Conservation (phyloP, 306 rosid genomes). For the Gastrolobium bilobum region DNA sequence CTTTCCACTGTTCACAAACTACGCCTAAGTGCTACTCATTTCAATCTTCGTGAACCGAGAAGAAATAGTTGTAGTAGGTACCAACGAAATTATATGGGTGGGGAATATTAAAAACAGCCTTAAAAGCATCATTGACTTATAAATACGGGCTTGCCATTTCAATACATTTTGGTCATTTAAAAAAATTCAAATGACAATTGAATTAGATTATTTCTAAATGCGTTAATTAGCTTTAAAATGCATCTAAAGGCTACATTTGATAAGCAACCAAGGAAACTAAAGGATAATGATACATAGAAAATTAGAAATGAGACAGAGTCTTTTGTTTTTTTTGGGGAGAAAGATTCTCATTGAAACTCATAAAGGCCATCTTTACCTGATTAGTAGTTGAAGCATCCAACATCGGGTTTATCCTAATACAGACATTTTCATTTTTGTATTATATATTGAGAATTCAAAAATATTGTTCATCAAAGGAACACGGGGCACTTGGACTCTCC, state of each 20-base stretch:
- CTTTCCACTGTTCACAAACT: neutral
- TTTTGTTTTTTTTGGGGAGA: slow-evolving; percentile 32
- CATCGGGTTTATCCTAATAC: slow-evolving; percentile 35
- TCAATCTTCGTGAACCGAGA: slow-evolving; percentile 14
- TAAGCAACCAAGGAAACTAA: slow-evolving; percentile 30
- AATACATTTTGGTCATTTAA: slow-evolving; percentile 17
- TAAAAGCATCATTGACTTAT: slow-evolving; percentile 4
- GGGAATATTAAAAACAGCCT: neutral
- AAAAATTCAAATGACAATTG: neutral
- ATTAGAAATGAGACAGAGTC: slow-evolving; percentile 11
- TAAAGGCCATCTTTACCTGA: slow-evolving; percentile 23
- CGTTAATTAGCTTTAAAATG: slow-evolving; percentile 29
- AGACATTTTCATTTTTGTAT: slow-evolving; percentile 12
- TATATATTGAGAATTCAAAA: neutral
- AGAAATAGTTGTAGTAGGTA: slow-evolving; percentile 33
- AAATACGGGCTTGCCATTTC: neutral
- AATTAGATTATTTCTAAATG: slow-evolving; percentile 13
- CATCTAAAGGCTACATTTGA: slow-evolving; percentile 34
- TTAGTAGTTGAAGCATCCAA: slow-evolving; percentile 53
- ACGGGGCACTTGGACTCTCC: neutral
- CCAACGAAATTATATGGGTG: slow-evolving; percentile 4
- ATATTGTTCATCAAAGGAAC: slow-evolving; percentile 21
- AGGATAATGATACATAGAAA: slow-evolving; percentile 38
- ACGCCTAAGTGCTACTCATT: neutral
- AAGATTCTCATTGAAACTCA: slow-evolving; percentile 47